Evolutionary conservation across 2,329 filamentous ascomycete genomes (phyloP), one percentile per base, ranked within the genome.

Genomic region (Macrophomina pseudophaseolina): DNA sequence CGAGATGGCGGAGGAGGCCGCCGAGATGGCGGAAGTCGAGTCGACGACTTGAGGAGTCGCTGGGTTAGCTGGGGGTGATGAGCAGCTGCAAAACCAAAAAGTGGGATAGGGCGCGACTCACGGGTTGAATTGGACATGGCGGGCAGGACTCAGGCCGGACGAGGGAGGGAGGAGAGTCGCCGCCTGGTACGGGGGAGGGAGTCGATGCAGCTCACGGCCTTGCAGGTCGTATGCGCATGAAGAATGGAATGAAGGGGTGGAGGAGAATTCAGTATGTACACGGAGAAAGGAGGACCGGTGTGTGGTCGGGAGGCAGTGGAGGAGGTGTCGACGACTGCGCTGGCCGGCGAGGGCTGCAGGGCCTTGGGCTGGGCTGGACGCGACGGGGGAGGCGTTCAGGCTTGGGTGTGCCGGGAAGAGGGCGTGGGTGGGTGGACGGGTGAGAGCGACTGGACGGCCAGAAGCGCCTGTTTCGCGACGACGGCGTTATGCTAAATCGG

Each of bases 401-500:
- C 35, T 42, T 58, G 54, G 42, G 54, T 30, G 54, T 30, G 54
- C 54, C 32, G 33, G 54, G 54, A 23, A 23, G 23, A 23, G 23
- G 23, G 56, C 42, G 16, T 30, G 38, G 40, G 42, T 35, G 40
- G 8, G 28, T 7, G 23, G 28, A 23, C 2, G 40, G 54, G 38
- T 42, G 40, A 7, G 54, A 5, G 54, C 53, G 53, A 7, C 14
- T 23, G 23, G 60, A 40, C 33, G 60, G 58, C 12, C 44, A 53
- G 60, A 52, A 33, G 48, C 33, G 48, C 60, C 49, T 64, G 48
- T 64, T 64, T 53, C 60, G 60, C 53, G 60, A 64, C 60, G 60
- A 64, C 60, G 60, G 60, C 48, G 48, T 53, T 64, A 52, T 64
- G 49, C 60, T 64, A n/a, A 42, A 64, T 64, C 60, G 60, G 60